Conservation (phyloP, 2,329 filamentous ascomycete species). For the Cytospora schulzeri region DNA sequence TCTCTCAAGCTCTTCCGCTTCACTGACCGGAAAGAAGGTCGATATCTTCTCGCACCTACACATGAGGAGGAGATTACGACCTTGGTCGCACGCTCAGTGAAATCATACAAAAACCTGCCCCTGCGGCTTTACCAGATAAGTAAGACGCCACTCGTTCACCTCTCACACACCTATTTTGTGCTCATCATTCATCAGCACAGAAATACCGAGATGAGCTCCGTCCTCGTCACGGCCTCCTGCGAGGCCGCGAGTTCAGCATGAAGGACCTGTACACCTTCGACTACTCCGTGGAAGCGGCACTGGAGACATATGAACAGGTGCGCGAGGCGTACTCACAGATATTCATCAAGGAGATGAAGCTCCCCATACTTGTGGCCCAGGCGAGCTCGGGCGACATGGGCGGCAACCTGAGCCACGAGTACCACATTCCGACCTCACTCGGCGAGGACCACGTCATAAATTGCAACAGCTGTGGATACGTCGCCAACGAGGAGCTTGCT, state of each 20-base stretch:
- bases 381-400: conserved; percentile 98
- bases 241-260: conserved; percentile 93
- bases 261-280: conserved; percentile 99
- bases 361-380: conserved; percentile 82
- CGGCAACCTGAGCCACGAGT: conserved; percentile 90
- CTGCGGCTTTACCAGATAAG: conserved; percentile 88
- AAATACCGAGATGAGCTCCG: conserved; percentile 95
- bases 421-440: conserved; percentile 76
- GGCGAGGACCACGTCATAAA: conserved; percentile 85
- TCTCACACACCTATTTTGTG: background rate
- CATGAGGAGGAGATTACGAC: conserved; percentile 96
- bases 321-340: conserved; percentile 73
- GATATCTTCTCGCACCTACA: conserved; percentile 82
- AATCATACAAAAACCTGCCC: conserved; percentile 85
- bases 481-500: conserved; percentile 87
- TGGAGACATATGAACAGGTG: conserved; percentile 79
- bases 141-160: conserved; percentile 41
- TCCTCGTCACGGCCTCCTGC: conserved; percentile 83
- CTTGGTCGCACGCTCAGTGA: conserved; percentile 71
- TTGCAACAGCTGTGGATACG: conserved; percentile 73
- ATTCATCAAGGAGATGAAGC: conserved; percentile 73
- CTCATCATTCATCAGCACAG: conserved; percentile 55
- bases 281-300: conserved; percentile 63
- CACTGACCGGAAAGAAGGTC: conserved; percentile 72
- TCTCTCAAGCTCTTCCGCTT: conserved; percentile 72